These are phyloP conservation scores for Colletotrichum sojae DNA, from an alignment of 2,329 filamentous ascomycete genomes.

Conservation along the genomic window DNA sequence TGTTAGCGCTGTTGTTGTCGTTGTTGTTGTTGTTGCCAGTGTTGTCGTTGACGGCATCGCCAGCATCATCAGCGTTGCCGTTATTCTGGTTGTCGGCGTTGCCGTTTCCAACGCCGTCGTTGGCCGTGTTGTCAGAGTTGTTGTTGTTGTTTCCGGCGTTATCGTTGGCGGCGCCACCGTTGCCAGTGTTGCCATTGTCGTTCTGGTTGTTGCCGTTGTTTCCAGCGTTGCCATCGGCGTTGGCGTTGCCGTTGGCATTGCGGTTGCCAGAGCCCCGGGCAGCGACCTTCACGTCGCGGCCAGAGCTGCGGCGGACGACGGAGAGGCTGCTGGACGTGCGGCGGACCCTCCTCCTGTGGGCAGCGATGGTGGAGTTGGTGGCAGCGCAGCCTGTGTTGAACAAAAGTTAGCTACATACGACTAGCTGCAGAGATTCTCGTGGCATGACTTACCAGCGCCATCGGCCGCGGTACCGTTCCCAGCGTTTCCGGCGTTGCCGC, in stretches of 20 bases:
- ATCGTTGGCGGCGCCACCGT: background rate
- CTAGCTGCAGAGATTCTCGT: background rate
- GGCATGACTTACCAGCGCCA: conserved; percentile 19
- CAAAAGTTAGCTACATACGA: background rate
- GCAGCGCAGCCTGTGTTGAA: background rate
- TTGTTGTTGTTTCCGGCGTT: background rate
- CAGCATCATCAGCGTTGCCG: background rate
- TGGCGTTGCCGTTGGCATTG: background rate
- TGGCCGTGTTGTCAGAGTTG: background rate
- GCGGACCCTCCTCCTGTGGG: background rate
- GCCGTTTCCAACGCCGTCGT: background rate
- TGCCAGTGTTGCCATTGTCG: background rate
- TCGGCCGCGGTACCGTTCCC: conserved; percentile 41
- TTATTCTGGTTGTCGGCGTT: background rate
- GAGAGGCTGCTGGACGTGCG: background rate
- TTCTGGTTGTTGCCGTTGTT: conserved; percentile 13
- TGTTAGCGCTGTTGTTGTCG: background rate
- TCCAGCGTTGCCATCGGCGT: conserved; percentile 37
- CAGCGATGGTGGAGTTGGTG: conserved; percentile 20
- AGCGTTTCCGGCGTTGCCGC: conserved; percentile 43
- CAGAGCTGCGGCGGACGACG: background rate
- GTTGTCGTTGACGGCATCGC: conserved; percentile 50
- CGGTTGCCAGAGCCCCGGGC: conserved; percentile 45
- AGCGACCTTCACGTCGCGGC: conserved; percentile 43
- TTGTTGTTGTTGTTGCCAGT: conserved; percentile 30